These are phyloP conservation scores for Nitzschia palea DNA, from an alignment of 108 stramenopile species.

Conservation along the genomic window DNA sequence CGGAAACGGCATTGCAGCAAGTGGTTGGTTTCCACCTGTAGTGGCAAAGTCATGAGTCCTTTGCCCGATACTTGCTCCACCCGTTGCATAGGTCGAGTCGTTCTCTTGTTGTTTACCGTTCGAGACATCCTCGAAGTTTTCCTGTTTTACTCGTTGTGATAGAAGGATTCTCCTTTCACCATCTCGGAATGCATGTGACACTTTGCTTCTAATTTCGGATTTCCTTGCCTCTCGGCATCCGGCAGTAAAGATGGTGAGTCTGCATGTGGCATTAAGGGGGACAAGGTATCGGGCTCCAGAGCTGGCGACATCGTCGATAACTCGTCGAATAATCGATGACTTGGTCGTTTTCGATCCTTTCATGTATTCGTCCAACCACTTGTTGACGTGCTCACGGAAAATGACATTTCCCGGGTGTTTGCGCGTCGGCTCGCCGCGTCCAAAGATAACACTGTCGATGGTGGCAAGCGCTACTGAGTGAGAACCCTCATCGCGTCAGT, in stretches of 20 bases:
- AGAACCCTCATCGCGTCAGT: too few species aligned
- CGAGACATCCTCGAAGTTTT: not conserved
- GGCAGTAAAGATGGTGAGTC: not conserved
- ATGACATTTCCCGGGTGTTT: conserved; percentile 8
- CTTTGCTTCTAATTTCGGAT: conserved; percentile 14
- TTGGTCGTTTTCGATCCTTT: not conserved
- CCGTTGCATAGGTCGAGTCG: not conserved
- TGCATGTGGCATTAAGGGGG: not conserved
- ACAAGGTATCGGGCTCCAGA: conserved; percentile 10
- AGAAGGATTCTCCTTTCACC: conserved; percentile 6
- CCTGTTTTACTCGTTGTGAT: not conserved
- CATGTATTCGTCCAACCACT: conserved; percentile 10
- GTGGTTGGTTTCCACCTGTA: too few species aligned
- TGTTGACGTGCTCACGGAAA: not conserved
- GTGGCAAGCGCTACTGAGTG: too few species aligned
- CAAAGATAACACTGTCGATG: conserved; percentile 13
- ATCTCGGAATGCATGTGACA: conserved; percentile 15
- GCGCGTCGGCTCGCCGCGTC: conserved; percentile 10
- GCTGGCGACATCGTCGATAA: not conserved
- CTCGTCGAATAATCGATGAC: conserved; percentile 6
- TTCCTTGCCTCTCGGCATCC: conserved; percentile 11
- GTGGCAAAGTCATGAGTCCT: too few species aligned
- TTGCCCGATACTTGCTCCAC: too few species aligned
- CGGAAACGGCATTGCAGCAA: too few species aligned
- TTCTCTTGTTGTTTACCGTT: not conserved